Conservation (phyloP, 257 asterid species). For the Solanum bulbocastanum region DNA sequence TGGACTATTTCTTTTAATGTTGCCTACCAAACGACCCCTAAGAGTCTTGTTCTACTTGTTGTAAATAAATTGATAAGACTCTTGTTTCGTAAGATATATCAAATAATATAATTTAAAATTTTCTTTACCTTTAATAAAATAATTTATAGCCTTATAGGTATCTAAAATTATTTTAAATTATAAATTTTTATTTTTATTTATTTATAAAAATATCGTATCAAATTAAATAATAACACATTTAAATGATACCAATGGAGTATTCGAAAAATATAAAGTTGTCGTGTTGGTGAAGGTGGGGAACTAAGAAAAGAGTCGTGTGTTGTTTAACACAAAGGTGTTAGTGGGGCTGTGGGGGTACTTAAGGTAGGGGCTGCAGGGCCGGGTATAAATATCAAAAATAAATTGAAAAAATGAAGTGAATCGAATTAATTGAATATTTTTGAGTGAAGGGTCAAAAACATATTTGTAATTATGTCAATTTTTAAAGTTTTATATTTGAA, state of each 20-base stretch:
- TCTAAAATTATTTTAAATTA: too few species aligned
- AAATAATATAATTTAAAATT: too few species aligned
- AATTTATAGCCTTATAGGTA: too few species aligned
- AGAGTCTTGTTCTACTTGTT: not conserved
- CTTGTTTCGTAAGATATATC: not conserved
- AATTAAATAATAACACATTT: fast-evolving
- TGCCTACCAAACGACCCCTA: too few species aligned
- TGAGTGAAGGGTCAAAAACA: not conserved
- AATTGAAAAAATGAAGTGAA: too few species aligned
- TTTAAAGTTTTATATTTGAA: too few species aligned
- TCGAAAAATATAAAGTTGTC: not conserved
- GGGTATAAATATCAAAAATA: too few species aligned
- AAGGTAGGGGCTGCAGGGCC: not conserved
- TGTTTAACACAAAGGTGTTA: not conserved
- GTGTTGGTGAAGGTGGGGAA: not conserved
- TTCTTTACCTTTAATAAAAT: too few species aligned
- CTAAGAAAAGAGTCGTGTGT: not conserved
- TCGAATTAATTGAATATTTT: too few species aligned
- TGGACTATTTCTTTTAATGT: too few species aligned
- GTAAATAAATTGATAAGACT: not conserved
- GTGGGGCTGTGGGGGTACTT: not conserved
- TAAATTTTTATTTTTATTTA: fast-evolving
- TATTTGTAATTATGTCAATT: too few species aligned
- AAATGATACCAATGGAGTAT: not conserved
- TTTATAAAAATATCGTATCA: too few species aligned